Conservation (phyloP, 169 alveolate species). For the Plasmodium sp. region DNA sequence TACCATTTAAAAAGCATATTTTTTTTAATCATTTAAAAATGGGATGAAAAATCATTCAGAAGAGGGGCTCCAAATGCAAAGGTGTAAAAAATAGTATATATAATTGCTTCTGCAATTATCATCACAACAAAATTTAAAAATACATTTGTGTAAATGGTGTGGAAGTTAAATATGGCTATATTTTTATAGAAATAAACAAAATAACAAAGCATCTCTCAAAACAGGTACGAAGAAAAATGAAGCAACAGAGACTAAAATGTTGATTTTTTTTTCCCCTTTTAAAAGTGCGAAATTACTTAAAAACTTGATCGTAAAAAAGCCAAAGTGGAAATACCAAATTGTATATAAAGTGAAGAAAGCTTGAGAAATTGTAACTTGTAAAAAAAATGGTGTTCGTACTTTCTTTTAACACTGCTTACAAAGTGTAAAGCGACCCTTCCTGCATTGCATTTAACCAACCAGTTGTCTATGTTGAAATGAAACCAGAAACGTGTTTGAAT, state of each 20-base stretch:
- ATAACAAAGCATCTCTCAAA: slow-evolving; percentile 18
- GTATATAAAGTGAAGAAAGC: not conserved
- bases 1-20: not conserved
- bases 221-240: not conserved
- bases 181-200: not conserved
- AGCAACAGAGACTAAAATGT: not conserved
- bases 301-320: not conserved
- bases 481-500: not conserved
- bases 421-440: not conserved
- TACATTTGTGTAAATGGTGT: not conserved
- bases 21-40: not conserved
- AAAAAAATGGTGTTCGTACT: not conserved
- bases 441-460: not conserved
- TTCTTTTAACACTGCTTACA: not conserved
- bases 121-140: not conserved
- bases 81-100: not conserved
- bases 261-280: not conserved
- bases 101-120: not conserved
- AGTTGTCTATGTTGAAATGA: not conserved
- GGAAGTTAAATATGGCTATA: slow-evolving; percentile 1
- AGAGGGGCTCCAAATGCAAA: not conserved
- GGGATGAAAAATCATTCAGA: not conserved
- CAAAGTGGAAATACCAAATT: not conserved
- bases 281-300: not conserved
- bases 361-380: not conserved